Evolutionary conservation across 2,329 filamentous ascomycete genomes (phyloP), one percentile per base, ranked within the genome.

Genomic region (Lecanosticta acicola): DNA sequence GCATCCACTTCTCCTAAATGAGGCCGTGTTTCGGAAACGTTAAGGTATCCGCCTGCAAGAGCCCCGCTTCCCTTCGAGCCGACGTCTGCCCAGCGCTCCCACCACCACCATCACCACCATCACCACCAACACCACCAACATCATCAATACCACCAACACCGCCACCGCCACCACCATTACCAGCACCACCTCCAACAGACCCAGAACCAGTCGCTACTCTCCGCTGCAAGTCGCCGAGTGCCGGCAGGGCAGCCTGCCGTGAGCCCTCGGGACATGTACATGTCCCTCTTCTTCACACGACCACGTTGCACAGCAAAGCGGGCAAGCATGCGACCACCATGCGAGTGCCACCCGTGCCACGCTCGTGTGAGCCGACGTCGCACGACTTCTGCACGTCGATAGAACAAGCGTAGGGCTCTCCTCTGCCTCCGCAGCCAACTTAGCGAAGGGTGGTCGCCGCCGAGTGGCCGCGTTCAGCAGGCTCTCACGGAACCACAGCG

Each of bases 401-500:
- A 14, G 13, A 42, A 42, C 32, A 4, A 42, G 39, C 32, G 20
- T n/a, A n/a, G 36, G 34, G 14, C 34, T 26, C 44, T 17, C 26
- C n/a, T 41, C 19, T 16, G 18, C 14, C 11, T n/a, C n/a, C n/a
- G n/a, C n/a, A n/a, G n/a, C n/a, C n/a, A n/a, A n/a, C n/a, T n/a
- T n/a, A n/a, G n/a, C n/a, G 35, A 19, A 19, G 3, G 4, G 14
- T 37, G 35, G 35, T 19, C 16, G 35, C 4, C 11, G 8, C 18
- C 18, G 42, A 38, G 20, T 39, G 42, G 33, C 11, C 34, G 35
- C 21, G 14, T 16, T 32, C 17, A n/a, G 20, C 44, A 24, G 44
- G 39, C 41, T 19, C 3, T 17, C 34, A 46, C 44, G 14, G 20
- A 37, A 14, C 19, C 41, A 49, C 49, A 45, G 39, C 48, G 44